Evolutionary conservation across 495 filamentous ascomycete species (phyloP), one percentile per base, ranked within the genome.

Genomic region (Physcia stellaris): DNA sequence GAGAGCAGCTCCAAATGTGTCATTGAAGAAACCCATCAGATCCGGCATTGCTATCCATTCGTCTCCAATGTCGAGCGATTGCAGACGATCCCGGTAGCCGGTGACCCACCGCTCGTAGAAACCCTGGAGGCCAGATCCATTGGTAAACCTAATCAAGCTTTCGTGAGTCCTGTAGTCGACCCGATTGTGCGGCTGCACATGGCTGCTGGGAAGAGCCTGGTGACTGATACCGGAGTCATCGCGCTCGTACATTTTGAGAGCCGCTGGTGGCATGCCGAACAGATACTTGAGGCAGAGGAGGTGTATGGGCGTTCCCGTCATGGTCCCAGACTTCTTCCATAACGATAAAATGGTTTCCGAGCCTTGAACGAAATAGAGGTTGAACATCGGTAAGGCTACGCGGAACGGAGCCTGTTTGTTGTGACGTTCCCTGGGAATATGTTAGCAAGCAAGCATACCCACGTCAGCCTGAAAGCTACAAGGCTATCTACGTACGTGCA

Each of bases 1-100:
- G 7, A 49, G 35, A 15, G 56, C 54, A 24, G 18, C 36, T 41
- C 56, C 54, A 30, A 57, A 46, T 1, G 41, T 16, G 15, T 32
- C 11, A 28, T 51, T 40, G 13, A 61, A n/a, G 37, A 61, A 48
- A 13, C n/a, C 22, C 30, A 43, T 56, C 6, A 61, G 29, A 36
- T 47, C 47, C 15, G 48, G 16, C n/a, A 17, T 11, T 17, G 39
- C 27, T 37, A 39, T 15, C 36, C 39, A 28, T 27, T 44, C 32
- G 41, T n/a, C 39, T 41, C 48, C 12, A 13, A 29, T 9, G 20
- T 29, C 6, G 29, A 27, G 35, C 48, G 23, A 24, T 37, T 38
- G 21, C 48, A 51, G 13, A 34, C 32, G 37, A 43, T 44, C 17
- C 47, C 40, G 17, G 47, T 32, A 13, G 41, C 24, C 15, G 6